Percentiles rank a stretch among this genome's conserved stretches.
phyloP scores from a whole-genome alignment of 2,329 filamentous ascomycete species.

The Amesomyces nigricolor region DNA sequence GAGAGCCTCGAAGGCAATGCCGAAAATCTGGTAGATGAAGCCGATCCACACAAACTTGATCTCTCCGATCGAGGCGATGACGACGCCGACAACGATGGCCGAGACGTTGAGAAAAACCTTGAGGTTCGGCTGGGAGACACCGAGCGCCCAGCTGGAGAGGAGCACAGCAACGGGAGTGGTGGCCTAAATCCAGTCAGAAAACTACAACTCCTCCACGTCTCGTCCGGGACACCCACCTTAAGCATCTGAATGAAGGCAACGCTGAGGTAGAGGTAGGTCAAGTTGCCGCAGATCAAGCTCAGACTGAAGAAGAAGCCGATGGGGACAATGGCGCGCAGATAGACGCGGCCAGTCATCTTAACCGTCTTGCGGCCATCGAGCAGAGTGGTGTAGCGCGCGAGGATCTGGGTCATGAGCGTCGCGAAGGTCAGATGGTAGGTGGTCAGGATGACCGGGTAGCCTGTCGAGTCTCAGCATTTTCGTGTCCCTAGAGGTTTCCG shows the following conservation, averaged over 20 bases:
- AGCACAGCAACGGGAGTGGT: constrained; percentile 93
- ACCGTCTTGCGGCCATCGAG: constrained; percentile 94
- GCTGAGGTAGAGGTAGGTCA: constrained; percentile 91
- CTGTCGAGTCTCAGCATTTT: constrained; percentile 38
- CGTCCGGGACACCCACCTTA: constrained; percentile 58
- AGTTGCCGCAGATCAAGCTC: constrained; percentile 92
- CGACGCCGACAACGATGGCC: constrained; percentile 87
- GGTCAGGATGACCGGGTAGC: constrained; percentile 74
- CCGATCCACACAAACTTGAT: constrained; percentile 83
- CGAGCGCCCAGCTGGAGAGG: constrained; percentile 80
- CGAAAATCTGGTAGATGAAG: constrained; percentile 72
- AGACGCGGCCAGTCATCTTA: constrained; percentile 93
- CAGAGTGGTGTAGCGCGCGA: constrained; percentile 81
- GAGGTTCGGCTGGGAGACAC: constrained; percentile 75
- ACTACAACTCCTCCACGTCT: background rate
- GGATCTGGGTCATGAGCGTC: constrained; percentile 86
- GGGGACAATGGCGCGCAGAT: constrained; percentile 86
- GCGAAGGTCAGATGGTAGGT: constrained; percentile 95
- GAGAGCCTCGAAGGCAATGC: constrained; percentile 75
- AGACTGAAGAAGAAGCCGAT: constrained; percentile 95
- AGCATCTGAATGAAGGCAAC: constrained; percentile 99
- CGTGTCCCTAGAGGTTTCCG: background rate
- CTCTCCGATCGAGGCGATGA: constrained; percentile 92
- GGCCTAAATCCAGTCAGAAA: constrained; percentile 50
- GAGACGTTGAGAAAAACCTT: constrained; percentile 90